Base-by-base conservation (phyloP, 306 rosid species). In the Sindora glabra region DNA sequence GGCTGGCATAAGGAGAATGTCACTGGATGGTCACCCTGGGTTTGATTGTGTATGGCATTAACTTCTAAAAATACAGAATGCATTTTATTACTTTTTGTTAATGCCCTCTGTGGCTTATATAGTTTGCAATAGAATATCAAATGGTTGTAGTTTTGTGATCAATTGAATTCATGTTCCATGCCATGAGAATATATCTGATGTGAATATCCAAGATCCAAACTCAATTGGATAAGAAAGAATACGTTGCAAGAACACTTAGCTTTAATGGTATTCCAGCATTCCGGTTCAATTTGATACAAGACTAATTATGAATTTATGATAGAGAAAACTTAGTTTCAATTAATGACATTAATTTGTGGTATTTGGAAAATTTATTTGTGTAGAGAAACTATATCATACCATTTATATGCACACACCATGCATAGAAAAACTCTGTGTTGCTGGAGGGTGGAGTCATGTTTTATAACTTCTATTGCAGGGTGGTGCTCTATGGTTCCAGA, bases 401-500 rank as follows among this genome's bases (percentile, higher is more conserved):
- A 15, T 55, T 46, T 38, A 26, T 50, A 44, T 23, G 10, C 44
- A 50, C 18, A 24, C 48, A 18, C 48, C 44, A 46, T 40, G 46
- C 61, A 46, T 12, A 51, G 18, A 56, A 39, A 57, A 33, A 26
- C 37, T 33, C 38, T 10, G 48, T 8, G 15, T 47, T 38, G 5
- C 39, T 24, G 64, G 62, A 44, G 39, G 69, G 56, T 72, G 56
- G 51, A 51, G 59, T 50, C 57, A 38, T 54, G 48, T 30, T 42
- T 62, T 56, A 70, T 30, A 49, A 59, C n/a, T n/a, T n/a, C 25
- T 62, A 58, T 75, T 54, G 59, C 90, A 92, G 98, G 98, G 98
- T 56, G 98, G 96, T 62, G 75, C 85, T 74, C 64, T 88, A 30
- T 92, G 98, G 98, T 92, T 92, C 79, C 87, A 78, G 62, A 80